Conservation (phyloP, 2,329 filamentous ascomycete species). For the Aspergillus terreus region DNA sequence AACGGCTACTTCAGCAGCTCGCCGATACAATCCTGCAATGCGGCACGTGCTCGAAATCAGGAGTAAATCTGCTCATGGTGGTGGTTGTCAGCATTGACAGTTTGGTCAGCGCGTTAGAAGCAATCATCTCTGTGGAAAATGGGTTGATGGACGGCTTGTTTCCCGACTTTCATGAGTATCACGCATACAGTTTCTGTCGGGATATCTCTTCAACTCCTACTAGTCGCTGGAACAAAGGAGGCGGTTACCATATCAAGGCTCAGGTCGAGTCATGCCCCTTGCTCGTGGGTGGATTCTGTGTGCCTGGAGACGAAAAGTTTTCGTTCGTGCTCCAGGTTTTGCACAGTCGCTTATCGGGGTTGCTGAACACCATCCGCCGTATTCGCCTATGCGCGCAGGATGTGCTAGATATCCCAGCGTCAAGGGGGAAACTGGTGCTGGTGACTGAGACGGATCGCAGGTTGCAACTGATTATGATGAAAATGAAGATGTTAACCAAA, state of each 20-base stretch:
- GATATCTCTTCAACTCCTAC: background rate
- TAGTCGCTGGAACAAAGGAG: constrained; percentile 6
- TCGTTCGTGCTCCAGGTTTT: constrained; percentile 24
- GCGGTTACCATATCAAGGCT: constrained; percentile 12
- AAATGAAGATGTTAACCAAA: constrained; percentile 21
- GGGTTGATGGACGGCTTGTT: constrained; percentile 12
- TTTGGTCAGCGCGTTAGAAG: constrained; percentile 23
- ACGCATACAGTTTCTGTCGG: background rate
- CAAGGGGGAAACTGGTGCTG: constrained; percentile 24
- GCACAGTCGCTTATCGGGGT: constrained; percentile 24
- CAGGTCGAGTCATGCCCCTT: constrained; percentile 25
- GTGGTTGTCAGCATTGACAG: constrained; percentile 29
- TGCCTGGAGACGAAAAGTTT: constrained; percentile 25
- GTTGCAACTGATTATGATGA: constrained; percentile 28
- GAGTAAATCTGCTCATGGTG: constrained; percentile 26
- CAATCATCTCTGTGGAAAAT: constrained; percentile 14
- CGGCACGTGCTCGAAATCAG: constrained; percentile 20
- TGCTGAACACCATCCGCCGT: constrained; percentile 23
- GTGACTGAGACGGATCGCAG: constrained; percentile 30
- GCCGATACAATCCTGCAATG: constrained; percentile 29
- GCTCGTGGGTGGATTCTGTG: constrained; percentile 22
- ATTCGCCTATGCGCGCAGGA: constrained; percentile 26
- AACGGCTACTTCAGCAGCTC: constrained; percentile 25
- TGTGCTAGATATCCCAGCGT: constrained; percentile 14
- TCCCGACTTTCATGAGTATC: constrained; percentile 8